A percentile compares a stretch with the other conserved stretches of the same genome.
Evolutionary conservation across 2,329 filamentous ascomycete genomes (phyloP).

Genomic region (Zymoseptoria passerinii): DNA sequence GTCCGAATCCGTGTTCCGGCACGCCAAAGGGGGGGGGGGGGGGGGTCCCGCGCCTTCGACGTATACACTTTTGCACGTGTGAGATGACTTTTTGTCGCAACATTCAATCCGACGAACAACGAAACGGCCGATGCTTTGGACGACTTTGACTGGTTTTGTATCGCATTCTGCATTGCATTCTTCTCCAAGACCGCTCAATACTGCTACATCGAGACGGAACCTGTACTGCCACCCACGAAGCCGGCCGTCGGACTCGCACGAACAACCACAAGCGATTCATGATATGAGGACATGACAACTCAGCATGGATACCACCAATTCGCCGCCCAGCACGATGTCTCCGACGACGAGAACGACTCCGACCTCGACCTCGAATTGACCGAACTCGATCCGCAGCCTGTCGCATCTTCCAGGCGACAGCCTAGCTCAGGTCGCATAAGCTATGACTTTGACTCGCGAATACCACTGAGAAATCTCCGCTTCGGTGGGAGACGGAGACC

Average conservation of each 20-base stretch:
- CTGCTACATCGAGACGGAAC: neutral
- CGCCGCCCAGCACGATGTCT: constrained; percentile 56
- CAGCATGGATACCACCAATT: constrained; percentile 41
- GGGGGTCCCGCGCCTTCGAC: too few species aligned
- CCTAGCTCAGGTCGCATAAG: constrained; percentile 17
- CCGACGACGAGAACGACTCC: constrained; percentile 47
- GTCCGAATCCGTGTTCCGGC: neutral
- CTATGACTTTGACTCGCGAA: constrained; percentile 44
- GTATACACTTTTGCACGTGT: neutral
- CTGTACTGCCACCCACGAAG: neutral
- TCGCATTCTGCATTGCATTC: neutral
- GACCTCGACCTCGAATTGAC: constrained; percentile 70
- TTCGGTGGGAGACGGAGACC: constrained; percentile 37
- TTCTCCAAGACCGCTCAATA: neutral
- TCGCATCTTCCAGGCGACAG: constrained; percentile 10
- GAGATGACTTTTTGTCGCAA: neutral
- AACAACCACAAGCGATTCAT: neutral
- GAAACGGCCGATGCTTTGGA: neutral
- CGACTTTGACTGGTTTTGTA: neutral
- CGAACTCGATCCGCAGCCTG: constrained; percentile 60
- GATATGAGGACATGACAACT: constrained; percentile 39
- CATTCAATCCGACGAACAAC: neutral
- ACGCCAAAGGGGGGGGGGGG: neutral
- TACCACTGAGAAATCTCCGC: constrained; percentile 59
- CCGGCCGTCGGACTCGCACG: neutral